Conservation (phyloP, 352 stramenopile genomes). For the Elongisporangium undulatum region DNA sequence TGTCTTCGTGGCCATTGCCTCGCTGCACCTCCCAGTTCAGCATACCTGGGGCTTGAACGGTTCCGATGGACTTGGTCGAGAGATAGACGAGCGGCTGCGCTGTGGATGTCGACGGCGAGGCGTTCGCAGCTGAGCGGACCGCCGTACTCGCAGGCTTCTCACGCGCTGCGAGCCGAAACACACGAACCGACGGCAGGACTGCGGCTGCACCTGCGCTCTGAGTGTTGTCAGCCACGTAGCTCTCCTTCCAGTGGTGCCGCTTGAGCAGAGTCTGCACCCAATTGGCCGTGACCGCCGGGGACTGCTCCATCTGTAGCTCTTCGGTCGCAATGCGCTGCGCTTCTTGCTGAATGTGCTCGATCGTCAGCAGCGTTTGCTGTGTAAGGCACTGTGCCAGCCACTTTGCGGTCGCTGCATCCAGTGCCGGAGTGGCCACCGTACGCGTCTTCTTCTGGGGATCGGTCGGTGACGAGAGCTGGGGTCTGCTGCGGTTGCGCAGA, state of each 20-base stretch:
- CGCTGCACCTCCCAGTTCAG: constrained; percentile 33
- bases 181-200: background rate
- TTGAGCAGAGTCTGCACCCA: background rate
- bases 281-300: background rate
- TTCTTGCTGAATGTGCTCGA: constrained; percentile 26
- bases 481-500: constrained; percentile 35
- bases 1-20: constrained; percentile 24
- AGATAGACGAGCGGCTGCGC: constrained; percentile 27
- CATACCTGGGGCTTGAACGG: constrained; percentile 24
- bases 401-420: constrained; percentile 37
- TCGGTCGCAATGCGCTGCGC: constrained; percentile 22
- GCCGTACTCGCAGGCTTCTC: background rate
- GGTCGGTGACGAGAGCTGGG: constrained; percentile 31
- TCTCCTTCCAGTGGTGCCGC: background rate
- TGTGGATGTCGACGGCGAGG: background rate
- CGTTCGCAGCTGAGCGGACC: background rate
- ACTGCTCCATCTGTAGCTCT: background rate
- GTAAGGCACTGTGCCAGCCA: constrained; percentile 40
- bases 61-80: constrained; percentile 25
- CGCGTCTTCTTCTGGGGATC: constrained; percentile 33
- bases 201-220: background rate
- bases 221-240: background rate
- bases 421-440: constrained; percentile 41
- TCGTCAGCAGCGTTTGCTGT: constrained; percentile 16
- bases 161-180: background rate